phyloP scores from a whole-genome alignment of 768 basidiomycete species.

The Tulasnella sp. region DNA sequence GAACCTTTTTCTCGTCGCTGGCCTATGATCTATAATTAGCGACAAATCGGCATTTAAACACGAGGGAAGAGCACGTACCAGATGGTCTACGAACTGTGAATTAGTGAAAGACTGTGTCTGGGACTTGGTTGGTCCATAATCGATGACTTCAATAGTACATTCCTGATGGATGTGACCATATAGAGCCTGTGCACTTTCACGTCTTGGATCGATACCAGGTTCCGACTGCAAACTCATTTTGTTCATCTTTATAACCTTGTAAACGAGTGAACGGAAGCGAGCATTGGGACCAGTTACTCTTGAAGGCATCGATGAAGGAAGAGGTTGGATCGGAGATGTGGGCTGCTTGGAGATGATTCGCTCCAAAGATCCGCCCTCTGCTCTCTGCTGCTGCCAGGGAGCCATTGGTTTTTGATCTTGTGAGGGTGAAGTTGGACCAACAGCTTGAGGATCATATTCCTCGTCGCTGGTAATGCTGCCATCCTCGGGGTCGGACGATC shows the following conservation, averaged over 20 bases:
- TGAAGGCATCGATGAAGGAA: not conserved
- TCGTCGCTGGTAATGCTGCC: slow-evolving; percentile 11
- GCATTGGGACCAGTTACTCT: slow-evolving; percentile 1
- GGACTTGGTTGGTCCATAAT: slow-evolving; percentile 8
- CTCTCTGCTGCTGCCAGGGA: too few relatives aligned
- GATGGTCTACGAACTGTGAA: slow-evolving; percentile 1
- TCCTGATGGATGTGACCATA: slow-evolving; percentile 10
- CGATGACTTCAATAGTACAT: slow-evolving; percentile 13
- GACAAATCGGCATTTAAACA: not conserved
- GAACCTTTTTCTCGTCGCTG: slow-evolving; percentile 1
- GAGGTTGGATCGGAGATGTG: too few relatives aligned
- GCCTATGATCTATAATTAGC: not conserved
- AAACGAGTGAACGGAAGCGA: slow-evolving; percentile 1
- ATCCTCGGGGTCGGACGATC: slow-evolving; percentile 6
- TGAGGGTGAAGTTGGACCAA: slow-evolving; percentile 10
- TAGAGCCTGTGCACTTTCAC: slow-evolving; percentile 1
- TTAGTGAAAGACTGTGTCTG: not conserved
- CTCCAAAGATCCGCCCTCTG: too few relatives aligned
- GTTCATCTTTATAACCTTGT: slow-evolving; percentile 11
- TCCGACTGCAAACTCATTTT: slow-evolving; percentile 3
- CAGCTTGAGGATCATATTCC: not conserved
- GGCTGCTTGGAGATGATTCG: too few relatives aligned
- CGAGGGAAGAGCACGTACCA: slow-evolving; percentile 1
- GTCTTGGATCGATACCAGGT: slow-evolving; percentile 9
- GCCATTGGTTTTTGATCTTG: not conserved